Evolutionary conservation across 2,329 filamentous ascomycete genomes (phyloP).

Genomic region (Calonectria montana): DNA sequence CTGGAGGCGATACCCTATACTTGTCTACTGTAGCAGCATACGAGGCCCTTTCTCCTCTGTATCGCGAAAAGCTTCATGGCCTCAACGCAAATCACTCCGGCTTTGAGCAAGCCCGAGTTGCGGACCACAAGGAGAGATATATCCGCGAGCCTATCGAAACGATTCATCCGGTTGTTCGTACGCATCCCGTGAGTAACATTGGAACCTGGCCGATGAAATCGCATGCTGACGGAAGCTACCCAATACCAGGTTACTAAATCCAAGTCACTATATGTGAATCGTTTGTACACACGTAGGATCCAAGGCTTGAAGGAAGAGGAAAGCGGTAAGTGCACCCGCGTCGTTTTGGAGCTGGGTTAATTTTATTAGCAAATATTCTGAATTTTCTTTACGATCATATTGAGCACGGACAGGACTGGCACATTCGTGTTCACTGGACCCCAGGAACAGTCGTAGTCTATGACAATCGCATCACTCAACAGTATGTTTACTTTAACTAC

Average conservation of each 20-base stretch:
- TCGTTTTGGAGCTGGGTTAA: neutral
- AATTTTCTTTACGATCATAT: slow-evolving; percentile 78
- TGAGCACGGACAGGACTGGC: slow-evolving; percentile 71
- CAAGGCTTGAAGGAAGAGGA: slow-evolving; percentile 77
- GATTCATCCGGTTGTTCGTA: slow-evolving; percentile 61
- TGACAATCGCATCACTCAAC: slow-evolving; percentile 25
- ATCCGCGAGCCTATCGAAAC: slow-evolving; percentile 44
- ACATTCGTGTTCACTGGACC: slow-evolving; percentile 72
- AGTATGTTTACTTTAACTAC: slow-evolving; percentile 1
- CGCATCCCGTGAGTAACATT: slow-evolving; percentile 48
- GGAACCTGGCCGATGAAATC: too few species aligned
- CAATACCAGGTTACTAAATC: neutral
- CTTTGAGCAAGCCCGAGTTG: slow-evolving; percentile 14
- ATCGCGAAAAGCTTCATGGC: slow-evolving; percentile 16
- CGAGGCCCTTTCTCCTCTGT: slow-evolving; percentile 2
- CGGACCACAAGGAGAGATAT: slow-evolving; percentile 4
- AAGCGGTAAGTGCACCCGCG: slow-evolving; percentile 56
- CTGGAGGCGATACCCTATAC: slow-evolving; percentile 21
- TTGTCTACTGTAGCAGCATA: slow-evolving; percentile 16
- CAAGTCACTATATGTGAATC: slow-evolving; percentile 74
- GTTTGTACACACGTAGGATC: slow-evolving; percentile 70
- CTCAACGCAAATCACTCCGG: slow-evolving; percentile 18
- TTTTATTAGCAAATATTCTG: slow-evolving; percentile 47
- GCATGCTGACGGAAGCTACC: slow-evolving; percentile 48
- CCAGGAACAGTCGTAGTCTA: slow-evolving; percentile 71